These are phyloP conservation scores for Apiotrichum sp. DNA, from an alignment of 1,284 basidiomycete genomes.

Conservation along the genomic window DNA sequence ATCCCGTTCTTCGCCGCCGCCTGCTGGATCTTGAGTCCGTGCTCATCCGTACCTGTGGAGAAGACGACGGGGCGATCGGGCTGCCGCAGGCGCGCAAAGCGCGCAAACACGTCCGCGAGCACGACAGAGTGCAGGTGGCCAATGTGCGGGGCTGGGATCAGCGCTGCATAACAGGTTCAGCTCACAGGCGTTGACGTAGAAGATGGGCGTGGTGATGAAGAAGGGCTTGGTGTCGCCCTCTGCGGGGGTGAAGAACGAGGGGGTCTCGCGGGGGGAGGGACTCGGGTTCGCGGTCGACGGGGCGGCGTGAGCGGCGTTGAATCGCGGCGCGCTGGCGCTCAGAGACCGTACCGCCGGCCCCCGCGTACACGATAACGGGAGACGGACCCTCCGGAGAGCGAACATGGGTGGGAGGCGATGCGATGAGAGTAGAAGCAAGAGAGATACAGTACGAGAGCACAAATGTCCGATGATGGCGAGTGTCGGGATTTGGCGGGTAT, in stretches of 20 bases:
- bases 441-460: too few species aligned
- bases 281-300: not conserved
- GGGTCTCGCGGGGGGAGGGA: not conserved
- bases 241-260: constrained; percentile 15
- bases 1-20: constrained; percentile 59
- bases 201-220: constrained; percentile 76
- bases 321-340: not conserved
- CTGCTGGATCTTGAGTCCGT: constrained; percentile 86
- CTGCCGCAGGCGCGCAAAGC: constrained; percentile 60
- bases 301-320: not conserved
- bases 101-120: constrained; percentile 60
- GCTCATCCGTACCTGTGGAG: constrained; percentile 87
- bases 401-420: not conserved
- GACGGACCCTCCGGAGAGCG: constrained; percentile 3
- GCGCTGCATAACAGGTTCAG: not conserved
- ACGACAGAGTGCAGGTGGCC: constrained; percentile 40
- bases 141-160: constrained; percentile 44
- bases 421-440: too few species aligned
- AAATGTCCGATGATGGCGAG: too few species aligned
- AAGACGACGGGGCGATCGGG: constrained; percentile 58
- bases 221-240: constrained; percentile 52
- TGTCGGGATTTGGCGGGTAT: too few species aligned
- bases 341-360: too few species aligned
- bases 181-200: constrained; percentile 75
- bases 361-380: not conserved